Conservation (phyloP, 306 rosid genomes). For the Acmispon strigosus region DNA sequence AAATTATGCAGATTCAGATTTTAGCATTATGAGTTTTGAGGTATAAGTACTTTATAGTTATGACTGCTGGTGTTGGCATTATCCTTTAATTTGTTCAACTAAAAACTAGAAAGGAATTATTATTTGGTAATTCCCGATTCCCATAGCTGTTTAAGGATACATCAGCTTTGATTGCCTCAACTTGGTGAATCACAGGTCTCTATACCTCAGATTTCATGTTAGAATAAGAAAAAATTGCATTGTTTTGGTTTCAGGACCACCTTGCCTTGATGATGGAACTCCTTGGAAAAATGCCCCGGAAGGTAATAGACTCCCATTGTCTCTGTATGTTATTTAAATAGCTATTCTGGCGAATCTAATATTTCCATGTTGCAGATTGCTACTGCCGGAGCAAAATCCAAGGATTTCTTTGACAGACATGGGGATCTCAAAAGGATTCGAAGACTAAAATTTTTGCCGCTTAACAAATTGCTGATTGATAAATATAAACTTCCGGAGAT, state of each 20-base stretch:
- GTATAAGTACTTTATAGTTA: background rate
- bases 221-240: background rate
- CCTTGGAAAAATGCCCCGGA: constrained; percentile 92
- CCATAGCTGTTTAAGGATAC: background rate
- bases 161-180: background rate
- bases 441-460: constrained; percentile 80
- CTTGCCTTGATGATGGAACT: constrained; percentile 99
- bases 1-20: background rate
- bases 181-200: background rate
- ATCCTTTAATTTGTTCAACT: background rate
- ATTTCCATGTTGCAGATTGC: constrained; percentile 51
- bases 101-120: background rate
- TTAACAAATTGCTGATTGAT: constrained; percentile 64
- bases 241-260: constrained; percentile 74
- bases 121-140: background rate
- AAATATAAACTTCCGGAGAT: constrained; percentile 60
- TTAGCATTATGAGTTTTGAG: background rate
- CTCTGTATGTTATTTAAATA: background rate
- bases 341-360: constrained; percentile 21
- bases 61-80: background rate
- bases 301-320: constrained; percentile 35
- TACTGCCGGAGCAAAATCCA: constrained; percentile 60
- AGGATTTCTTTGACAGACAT: constrained; percentile 84
- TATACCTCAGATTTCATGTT: background rate
- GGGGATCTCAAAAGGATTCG: constrained; percentile 95